Evolutionary conservation across 192 early-diverging fungal genomes (phyloP).

Genomic region (Physocladia obscura): DNA sequence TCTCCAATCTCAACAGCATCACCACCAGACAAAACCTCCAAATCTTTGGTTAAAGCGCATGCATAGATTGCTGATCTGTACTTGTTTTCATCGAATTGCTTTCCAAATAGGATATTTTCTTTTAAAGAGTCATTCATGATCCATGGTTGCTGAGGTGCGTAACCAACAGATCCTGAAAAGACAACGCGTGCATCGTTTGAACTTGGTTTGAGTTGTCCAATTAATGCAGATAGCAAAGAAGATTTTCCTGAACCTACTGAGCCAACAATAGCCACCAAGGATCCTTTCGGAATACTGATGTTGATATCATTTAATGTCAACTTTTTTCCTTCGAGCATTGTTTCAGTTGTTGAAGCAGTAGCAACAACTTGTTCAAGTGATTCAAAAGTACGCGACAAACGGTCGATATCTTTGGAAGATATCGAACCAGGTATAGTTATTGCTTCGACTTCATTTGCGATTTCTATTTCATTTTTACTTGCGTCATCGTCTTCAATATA

Average conservation of each 20-base stretch:
- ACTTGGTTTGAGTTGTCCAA: slow-evolving; percentile 39
- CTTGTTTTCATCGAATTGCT: slow-evolving; percentile 53
- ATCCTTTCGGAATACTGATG: slow-evolving; percentile 33
- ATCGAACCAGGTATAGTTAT: background rate
- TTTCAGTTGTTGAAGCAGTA: background rate
- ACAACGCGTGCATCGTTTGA: slow-evolving; percentile 44
- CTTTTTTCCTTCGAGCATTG: background rate
- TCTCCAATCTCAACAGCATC: slow-evolving; percentile 66
- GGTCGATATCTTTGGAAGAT: background rate
- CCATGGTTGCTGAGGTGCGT: slow-evolving; percentile 83
- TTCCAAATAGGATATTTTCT: slow-evolving; percentile 71
- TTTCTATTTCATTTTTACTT: background rate
- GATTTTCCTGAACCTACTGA: slow-evolving; percentile 41
- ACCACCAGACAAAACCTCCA: slow-evolving; percentile 61
- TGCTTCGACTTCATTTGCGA: background rate
- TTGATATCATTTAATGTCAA: slow-evolving; percentile 20
- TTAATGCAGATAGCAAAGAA: slow-evolving; percentile 35
- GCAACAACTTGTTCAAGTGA: background rate
- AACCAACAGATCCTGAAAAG: slow-evolving; percentile 69
- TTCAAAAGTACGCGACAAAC: background rate
- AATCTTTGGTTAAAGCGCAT: slow-evolving; percentile 71
- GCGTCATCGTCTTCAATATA: background rate
- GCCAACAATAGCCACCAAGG: slow-evolving; percentile 62
- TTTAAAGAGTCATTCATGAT: slow-evolving; percentile 66
- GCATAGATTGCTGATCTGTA: slow-evolving; percentile 67